These are phyloP conservation scores for Aspergillus tamarii DNA, from an alignment of 2,329 filamentous ascomycete genomes.

Conservation along the genomic window DNA sequence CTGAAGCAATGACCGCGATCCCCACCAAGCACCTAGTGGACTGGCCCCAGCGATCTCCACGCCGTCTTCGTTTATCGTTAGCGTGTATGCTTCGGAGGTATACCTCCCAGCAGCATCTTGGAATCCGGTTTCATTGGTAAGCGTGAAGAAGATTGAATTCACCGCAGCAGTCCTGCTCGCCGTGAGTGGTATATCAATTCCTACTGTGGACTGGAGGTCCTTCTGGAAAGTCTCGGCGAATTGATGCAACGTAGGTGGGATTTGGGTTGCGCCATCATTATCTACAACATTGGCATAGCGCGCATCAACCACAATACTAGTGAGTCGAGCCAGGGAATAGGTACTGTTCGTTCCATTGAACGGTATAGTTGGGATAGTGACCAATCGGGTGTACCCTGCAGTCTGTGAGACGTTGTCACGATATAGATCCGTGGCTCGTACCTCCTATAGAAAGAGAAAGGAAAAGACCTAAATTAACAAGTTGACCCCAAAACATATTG, in stretches of 20 bases:
- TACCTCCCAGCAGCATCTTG: slow-evolving; percentile 50
- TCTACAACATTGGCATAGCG: slow-evolving; percentile 48
- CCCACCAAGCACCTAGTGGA: slow-evolving; percentile 59
- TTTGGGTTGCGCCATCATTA: slow-evolving; percentile 52
- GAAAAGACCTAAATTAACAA: neutral
- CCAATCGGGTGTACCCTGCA: neutral
- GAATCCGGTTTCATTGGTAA: slow-evolving; percentile 46
- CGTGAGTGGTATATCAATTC: slow-evolving; percentile 20
- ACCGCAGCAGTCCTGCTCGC: slow-evolving; percentile 21
- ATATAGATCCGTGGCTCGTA: neutral
- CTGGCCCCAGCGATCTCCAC: slow-evolving; percentile 55
- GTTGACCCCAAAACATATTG: neutral
- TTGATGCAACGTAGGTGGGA: slow-evolving; percentile 53
- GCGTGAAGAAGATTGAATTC: slow-evolving; percentile 51
- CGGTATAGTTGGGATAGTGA: neutral
- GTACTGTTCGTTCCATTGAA: neutral
- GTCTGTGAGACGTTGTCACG: neutral
- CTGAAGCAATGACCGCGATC: slow-evolving; percentile 57
- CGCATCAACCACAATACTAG: slow-evolving; percentile 40
- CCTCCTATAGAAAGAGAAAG: neutral
- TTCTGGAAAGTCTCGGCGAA: slow-evolving; percentile 53
- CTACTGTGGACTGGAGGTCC: slow-evolving; percentile 35
- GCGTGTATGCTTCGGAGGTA: slow-evolving; percentile 55
- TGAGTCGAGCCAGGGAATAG: neutral
- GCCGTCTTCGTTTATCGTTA: slow-evolving; percentile 45